Conservation (phyloP, 2,329 filamentous ascomycete genomes). For the Penicillium sp. region DNA sequence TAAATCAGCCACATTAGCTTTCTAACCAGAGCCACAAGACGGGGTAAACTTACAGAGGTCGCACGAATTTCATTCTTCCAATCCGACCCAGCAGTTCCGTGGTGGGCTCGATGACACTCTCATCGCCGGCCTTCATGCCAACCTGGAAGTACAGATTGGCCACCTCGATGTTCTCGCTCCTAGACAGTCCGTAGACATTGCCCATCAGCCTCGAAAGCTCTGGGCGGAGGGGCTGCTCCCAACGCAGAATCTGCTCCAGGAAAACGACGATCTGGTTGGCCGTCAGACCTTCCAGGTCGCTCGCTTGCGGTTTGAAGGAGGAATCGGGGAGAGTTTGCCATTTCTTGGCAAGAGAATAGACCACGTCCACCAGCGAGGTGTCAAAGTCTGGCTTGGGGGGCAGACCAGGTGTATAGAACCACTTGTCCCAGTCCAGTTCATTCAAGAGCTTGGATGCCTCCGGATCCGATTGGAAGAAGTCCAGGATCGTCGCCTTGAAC, state of each 20-base stretch:
- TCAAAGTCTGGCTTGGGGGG: slow-evolving; percentile 90
- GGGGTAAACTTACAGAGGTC: slow-evolving; percentile 59
- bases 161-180: slow-evolving; percentile 82
- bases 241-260: slow-evolving; percentile 70
- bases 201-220: slow-evolving; percentile 68
- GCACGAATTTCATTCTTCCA: slow-evolving; percentile 95
- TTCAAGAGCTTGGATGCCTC: slow-evolving; percentile 58
- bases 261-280: slow-evolving; percentile 91
- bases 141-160: slow-evolving; percentile 74
- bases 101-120: slow-evolving; percentile 63
- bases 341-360: slow-evolving; percentile 73
- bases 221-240: slow-evolving; percentile 58
- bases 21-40: background rate
- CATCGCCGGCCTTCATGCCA: slow-evolving; percentile 68
- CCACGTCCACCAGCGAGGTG: slow-evolving; percentile 77
- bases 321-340: slow-evolving; percentile 59
- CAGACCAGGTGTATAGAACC: slow-evolving; percentile 82
- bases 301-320: slow-evolving; percentile 55
- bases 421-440: slow-evolving; percentile 79
- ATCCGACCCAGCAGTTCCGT: slow-evolving; percentile 72
- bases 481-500: slow-evolving; percentile 81
- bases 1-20: slow-evolving; percentile 11
- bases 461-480: slow-evolving; percentile 71
- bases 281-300: slow-evolving; percentile 68
- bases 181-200: slow-evolving; percentile 64